These are phyloP conservation scores for Borealophlyctis nickersoniae DNA, from an alignment of 192 early-diverging fungal species.

Conservation along the genomic window DNA sequence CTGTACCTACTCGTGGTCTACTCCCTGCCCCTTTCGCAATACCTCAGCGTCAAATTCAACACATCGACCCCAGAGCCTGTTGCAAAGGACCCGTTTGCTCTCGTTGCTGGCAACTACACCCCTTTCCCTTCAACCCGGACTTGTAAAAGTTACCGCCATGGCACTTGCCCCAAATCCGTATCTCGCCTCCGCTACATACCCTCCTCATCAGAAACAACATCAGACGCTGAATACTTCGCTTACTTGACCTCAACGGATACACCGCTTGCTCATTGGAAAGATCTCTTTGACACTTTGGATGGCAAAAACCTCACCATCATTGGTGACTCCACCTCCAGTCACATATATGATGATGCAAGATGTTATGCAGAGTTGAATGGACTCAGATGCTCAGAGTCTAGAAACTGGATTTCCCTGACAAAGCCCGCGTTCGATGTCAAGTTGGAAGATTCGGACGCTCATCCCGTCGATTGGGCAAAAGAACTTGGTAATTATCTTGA, in stretches of 20 bases:
- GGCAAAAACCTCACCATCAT: background rate
- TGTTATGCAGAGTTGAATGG: background rate
- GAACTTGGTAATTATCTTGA: no score
- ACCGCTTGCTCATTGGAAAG: background rate
- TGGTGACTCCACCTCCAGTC: background rate
- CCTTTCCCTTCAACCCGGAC: background rate
- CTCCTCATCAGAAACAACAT: background rate
- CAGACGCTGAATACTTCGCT: background rate
- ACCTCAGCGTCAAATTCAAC: no score
- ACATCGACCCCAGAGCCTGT: no score
- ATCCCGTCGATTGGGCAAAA: no score
- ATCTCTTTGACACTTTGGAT: background rate
- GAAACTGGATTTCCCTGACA: no score
- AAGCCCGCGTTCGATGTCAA: no score
- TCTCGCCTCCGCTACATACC: background rate
- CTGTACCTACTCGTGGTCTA: no score
- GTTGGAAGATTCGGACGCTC: no score
- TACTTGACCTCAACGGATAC: no score
- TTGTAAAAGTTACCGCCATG: background rate
- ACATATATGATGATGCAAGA: background rate
- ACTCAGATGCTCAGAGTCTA: background rate
- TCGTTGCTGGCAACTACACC: background rate
- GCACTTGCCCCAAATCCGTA: background rate
- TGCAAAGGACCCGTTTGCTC: background rate
- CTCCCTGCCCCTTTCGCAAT: no score